These are phyloP conservation scores for Coemansia sp. DNA, from an alignment of 192 early-diverging fungal species.

Conservation along the genomic window DNA sequence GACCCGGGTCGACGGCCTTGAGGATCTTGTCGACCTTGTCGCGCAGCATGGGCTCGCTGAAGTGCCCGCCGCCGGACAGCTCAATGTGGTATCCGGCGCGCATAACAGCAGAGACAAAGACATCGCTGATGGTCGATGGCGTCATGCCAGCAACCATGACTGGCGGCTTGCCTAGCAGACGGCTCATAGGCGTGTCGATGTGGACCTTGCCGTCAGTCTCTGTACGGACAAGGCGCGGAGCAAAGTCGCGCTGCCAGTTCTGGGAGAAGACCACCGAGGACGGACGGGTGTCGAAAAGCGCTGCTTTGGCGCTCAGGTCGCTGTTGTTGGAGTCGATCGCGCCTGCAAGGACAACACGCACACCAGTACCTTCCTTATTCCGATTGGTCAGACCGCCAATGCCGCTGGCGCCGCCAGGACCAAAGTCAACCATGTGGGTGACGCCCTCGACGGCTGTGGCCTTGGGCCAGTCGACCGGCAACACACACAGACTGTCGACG, in stretches of 20 bases:
- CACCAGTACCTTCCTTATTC: constrained; percentile 91
- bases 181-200: constrained; percentile 83
- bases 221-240: constrained; percentile 77
- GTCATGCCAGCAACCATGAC: constrained; percentile 96
- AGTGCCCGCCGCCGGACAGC: constrained; percentile 90
- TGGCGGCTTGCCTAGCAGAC: constrained; percentile 84
- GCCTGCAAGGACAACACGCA: constrained; percentile 53
- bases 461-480: constrained; percentile 64
- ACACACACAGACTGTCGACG: constrained; percentile 71
- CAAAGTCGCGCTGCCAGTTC: constrained; percentile 86
- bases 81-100: constrained; percentile 92
- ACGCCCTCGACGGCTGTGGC: constrained; percentile 59
- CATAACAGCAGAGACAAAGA: constrained; percentile 82
- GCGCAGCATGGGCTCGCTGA: constrained; percentile 77
- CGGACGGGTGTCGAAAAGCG: constrained; percentile 76
- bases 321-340: constrained; percentile 50
- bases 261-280: constrained; percentile 74
- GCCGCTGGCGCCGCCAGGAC: constrained; percentile 83
- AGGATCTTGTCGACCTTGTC: constrained; percentile 80
- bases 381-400: constrained; percentile 87
- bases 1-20: constrained; percentile 71
- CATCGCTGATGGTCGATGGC: constrained; percentile 77
- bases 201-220: constrained; percentile 68
- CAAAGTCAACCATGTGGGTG: constrained; percentile 92
- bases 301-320: constrained; percentile 75